Evolutionary conservation across 495 filamentous ascomycete species (phyloP), one percentile per base, ranked within the genome.

Genomic region (Coniosporium apollinis): DNA sequence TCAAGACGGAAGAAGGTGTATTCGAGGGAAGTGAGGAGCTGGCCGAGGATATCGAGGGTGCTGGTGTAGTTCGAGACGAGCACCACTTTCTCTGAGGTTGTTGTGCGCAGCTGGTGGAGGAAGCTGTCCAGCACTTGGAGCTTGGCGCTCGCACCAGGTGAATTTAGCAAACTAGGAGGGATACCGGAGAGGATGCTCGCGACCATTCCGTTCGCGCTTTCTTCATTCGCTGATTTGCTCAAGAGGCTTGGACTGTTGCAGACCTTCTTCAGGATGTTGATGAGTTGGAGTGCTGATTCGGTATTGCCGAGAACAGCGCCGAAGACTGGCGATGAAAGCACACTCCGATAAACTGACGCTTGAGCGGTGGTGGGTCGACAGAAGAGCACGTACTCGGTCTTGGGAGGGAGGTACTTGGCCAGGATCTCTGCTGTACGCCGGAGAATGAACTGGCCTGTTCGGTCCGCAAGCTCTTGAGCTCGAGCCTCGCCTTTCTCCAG

Each of bases 21-120:
- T 5, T 65, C 67, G 4, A 79, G 62, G 8, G 72, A 70, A 9
- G 64, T 56, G 6, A 87, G 67, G 0, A 82, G 70, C 0, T 57
- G 66, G 25, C 67, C 69, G 7, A 87, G 63, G 20, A 87, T 57
- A 46, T 76, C 76, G 5, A 87, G 65, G 0, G 80, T 87, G 11
- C 72, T 69, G 0, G 80, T 87, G 52, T 82, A 85, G 52, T 85
- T 84, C 15, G 79, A 83, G 19, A 87, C 80, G 14, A 87, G 60
- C 10, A 87, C 76, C 22, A 87, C 67, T 42, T 85, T 87, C 47
- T 87, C 80, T 1, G 59, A 44, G 0, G 79, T 76, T 3, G 59
- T 67, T 9, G 59, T 65, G 24, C 63, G 67, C 9, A 87, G 60
- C 8, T 59, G 65, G 39, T 76, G 64, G 3, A 87, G 56, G 10